Evolutionary conservation across 208 protist genomes (phyloP), one percentile per base, ranked within the genome.

Genomic region (Leishmania tropica): DNA sequence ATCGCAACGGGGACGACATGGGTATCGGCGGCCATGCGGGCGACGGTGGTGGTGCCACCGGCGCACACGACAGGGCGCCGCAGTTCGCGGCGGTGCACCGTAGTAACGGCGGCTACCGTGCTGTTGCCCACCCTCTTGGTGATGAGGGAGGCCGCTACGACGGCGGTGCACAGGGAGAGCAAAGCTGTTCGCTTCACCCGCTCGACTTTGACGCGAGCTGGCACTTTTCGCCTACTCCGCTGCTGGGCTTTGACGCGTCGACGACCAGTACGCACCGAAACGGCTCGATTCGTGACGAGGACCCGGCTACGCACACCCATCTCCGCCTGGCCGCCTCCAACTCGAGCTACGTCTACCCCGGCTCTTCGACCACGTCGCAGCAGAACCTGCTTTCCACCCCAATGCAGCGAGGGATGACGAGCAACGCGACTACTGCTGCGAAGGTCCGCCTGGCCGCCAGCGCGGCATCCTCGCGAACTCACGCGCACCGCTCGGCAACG

Each of bases 181-280:
- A 75, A 6, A 83, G 75, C 79, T 56, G 7, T 51, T 71, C 68
- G 35, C 79, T 81, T 47, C 78, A 82, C 42, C 76, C 83, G 1
- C 70, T 80, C n/a, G 76, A 87, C 76, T 84, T 87, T 45, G 88
- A 93, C 71, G 62, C 47, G 3, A 89, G 86, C 54, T 74, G 90
- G 65, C 78, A 89, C 56, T 88, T 87, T 45, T 88, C 83, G 7
- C 76, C 83, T 19, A 78, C 84, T 8, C 83, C 83, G 65, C 78
- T 89, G 54, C 60, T 84, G 7, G 81, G 76, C 45, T 87, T 87
- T 67, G 86, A 90, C 72, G 79, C 68, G 13, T 90, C 86, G 19
- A 85, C 73, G 19, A 88, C 85, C 45, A 88, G 81, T 64, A 40
- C 68, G 35, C 42, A 79, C 64, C 74, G 80, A 51, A 80, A 84